Percentiles rank a stretch among this genome's conserved stretches.
Evolutionary conservation across 371 early-diverging fungal species (phyloP).

Genomic region (Mucor plumbeus): DNA sequence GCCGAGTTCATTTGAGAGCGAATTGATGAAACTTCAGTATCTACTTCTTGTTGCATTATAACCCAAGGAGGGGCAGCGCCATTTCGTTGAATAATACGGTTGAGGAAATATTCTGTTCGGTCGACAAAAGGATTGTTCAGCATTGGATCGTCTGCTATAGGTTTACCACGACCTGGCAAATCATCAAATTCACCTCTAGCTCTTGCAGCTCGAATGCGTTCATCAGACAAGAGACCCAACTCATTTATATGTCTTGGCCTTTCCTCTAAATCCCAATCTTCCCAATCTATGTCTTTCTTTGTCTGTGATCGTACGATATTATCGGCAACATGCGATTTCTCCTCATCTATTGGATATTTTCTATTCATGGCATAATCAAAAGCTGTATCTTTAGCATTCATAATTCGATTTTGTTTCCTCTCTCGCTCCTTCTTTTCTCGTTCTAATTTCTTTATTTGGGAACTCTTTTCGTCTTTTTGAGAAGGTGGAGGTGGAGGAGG

Average conservation of each 20-base stretch:
- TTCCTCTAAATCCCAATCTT: conserved; percentile 17
- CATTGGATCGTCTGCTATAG: conserved; percentile 35
- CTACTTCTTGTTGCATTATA: conserved; percentile 52
- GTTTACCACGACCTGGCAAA: conserved; percentile 53
- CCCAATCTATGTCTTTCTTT: conserved; percentile 20
- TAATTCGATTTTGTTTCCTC: conserved; percentile 27
- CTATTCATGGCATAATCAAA: conserved; percentile 29
- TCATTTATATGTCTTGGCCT: conserved; percentile 24
- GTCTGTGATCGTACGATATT: background rate
- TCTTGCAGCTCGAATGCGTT: conserved; percentile 44
- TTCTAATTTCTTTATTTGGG: conserved; percentile 27
- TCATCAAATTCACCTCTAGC: conserved; percentile 54
- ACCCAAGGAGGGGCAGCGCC: conserved; percentile 59
- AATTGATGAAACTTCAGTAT: conserved; percentile 41
- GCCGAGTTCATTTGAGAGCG: conserved; percentile 29
- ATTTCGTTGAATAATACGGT: conserved; percentile 55
- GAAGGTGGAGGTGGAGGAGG: conserved; percentile 12
- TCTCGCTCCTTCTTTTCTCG: conserved; percentile 20
- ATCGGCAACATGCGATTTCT: conserved; percentile 8
- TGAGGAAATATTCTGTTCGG: conserved; percentile 52
- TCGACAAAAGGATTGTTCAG: conserved; percentile 50
- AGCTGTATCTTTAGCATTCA: conserved; percentile 32
- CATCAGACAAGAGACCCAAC: conserved; percentile 42
- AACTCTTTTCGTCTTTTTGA: conserved; percentile 26
- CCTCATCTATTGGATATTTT: conserved; percentile 18